Evolutionary conservation across 768 basidiomycete species (phyloP).

Genomic region (Mycena rebaudengoi): DNA sequence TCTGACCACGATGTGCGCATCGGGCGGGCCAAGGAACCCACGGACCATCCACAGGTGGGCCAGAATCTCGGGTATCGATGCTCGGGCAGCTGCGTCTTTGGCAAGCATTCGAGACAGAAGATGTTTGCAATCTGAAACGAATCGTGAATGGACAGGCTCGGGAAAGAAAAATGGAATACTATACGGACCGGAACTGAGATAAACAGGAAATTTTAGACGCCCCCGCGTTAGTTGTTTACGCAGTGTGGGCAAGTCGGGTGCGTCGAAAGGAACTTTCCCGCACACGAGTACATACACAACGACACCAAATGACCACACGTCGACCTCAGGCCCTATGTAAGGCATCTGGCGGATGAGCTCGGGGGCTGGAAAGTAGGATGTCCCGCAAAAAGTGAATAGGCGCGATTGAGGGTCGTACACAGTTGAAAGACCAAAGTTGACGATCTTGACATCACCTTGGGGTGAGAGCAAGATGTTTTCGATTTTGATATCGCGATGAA

Average conservation of each 20-base stretch:
- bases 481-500: slow-evolving; percentile 97
- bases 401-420: slow-evolving; percentile 83
- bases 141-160: not conserved
- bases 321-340: slow-evolving; percentile 97
- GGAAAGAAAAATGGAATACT: slow-evolving; percentile 22
- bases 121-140: slow-evolving; percentile 85
- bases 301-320: slow-evolving; percentile 98
- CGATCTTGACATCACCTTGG: slow-evolving; percentile 97
- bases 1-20: not conserved
- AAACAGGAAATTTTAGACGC: slow-evolving; percentile 93
- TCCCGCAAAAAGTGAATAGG: slow-evolving; percentile 94
- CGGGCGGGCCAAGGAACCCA: slow-evolving; percentile 54
- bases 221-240: slow-evolving; percentile 98
- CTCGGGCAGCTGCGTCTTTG: slow-evolving; percentile 83
- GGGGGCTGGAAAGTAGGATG: slow-evolving; percentile 96
- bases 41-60: slow-evolving; percentile 91
- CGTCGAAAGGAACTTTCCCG: slow-evolving; percentile 98
- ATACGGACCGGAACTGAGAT: slow-evolving; percentile 86
- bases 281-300: slow-evolving; percentile 97
- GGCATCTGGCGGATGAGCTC: slow-evolving; percentile 94
- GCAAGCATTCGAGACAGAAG: slow-evolving; percentile 94
- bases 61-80: slow-evolving; percentile 84
- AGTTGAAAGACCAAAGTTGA: slow-evolving; percentile 97
- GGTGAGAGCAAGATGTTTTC: slow-evolving; percentile 98
- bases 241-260: slow-evolving; percentile 95